Evolutionary conservation across 176 grass and related monocot species (phyloP).

Genomic region (Aegilops tauschii): DNA sequence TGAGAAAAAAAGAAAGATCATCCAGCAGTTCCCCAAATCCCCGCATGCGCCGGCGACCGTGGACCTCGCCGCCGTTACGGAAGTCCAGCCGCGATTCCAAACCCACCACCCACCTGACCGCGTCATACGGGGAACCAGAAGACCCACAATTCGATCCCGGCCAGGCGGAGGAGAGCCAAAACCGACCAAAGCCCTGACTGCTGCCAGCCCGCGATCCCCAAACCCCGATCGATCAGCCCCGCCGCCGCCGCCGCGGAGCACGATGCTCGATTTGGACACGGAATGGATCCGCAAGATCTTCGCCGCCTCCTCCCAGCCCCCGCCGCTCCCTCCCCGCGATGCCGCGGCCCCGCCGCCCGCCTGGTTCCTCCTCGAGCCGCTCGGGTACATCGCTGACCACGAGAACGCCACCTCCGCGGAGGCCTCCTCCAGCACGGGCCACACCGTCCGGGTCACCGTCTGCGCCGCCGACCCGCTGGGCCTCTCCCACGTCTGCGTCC

Average conservation of each 20-base stretch:
- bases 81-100: not conserved
- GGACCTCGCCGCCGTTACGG: not conserved
- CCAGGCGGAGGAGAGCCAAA: not conserved
- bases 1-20: not conserved
- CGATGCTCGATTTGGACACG: not conserved
- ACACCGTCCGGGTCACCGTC: not conserved
- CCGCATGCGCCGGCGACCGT: not conserved
- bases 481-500: constrained; percentile 4
- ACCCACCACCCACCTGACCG: not conserved
- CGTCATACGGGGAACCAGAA: not conserved
- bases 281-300: not conserved
- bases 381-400: constrained; percentile 1
- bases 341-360: not conserved
- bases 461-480: not conserved
- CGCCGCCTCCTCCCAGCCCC: not conserved
- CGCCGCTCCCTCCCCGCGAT: not conserved
- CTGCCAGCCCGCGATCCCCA: no score
- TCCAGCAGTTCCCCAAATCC: not conserved
- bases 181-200: not conserved
- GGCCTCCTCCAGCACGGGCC: not conserved
- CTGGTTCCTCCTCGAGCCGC: not conserved
- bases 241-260: not conserved
- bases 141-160: not conserved
- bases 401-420: constrained; percentile 3
- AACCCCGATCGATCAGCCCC: not conserved